phyloP scores from a whole-genome alignment of 2,329 filamentous ascomycete genomes.

The Fonsecaea nubica region DNA sequence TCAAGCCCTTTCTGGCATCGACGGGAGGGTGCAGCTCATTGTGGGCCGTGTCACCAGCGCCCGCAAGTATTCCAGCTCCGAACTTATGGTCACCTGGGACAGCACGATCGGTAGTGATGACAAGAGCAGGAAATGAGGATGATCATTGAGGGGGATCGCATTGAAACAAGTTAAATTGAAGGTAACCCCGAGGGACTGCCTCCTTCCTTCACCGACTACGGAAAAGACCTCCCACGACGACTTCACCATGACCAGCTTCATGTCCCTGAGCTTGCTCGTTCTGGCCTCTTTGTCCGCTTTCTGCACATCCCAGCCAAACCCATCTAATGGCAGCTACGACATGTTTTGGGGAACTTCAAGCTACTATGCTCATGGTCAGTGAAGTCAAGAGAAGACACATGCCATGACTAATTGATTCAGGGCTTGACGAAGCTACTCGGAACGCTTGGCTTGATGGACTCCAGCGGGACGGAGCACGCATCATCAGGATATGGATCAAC shows the following conservation, averaged over 20 bases:
- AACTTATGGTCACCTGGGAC: background rate
- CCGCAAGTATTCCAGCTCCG: background rate
- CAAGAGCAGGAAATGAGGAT: constrained; percentile 4
- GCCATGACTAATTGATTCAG: background rate
- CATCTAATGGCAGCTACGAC: constrained; percentile 13
- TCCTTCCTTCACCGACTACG: background rate
- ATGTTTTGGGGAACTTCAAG: constrained; percentile 24
- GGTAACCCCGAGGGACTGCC: background rate
- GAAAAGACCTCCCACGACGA: background rate
- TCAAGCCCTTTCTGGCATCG: background rate
- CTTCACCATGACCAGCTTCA: background rate
- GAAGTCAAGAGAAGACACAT: background rate
- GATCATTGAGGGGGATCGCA: background rate
- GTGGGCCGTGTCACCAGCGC: background rate
- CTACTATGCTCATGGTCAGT: constrained; percentile 19
- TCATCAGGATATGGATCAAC: constrained; percentile 12
- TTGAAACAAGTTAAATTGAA: background rate
- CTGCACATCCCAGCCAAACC: background rate
- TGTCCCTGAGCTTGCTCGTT: background rate
- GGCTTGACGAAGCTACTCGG: constrained; percentile 10
- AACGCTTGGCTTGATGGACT: constrained; percentile 15
- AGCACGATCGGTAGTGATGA: background rate
- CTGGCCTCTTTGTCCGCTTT: background rate
- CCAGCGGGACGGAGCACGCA: constrained; percentile 14
- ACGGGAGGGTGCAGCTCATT: background rate